Evolutionary conservation across 768 basidiomycete genomes (phyloP), one percentile per base, ranked within the genome.

Genomic region (Punctularia strigosozonata): DNA sequence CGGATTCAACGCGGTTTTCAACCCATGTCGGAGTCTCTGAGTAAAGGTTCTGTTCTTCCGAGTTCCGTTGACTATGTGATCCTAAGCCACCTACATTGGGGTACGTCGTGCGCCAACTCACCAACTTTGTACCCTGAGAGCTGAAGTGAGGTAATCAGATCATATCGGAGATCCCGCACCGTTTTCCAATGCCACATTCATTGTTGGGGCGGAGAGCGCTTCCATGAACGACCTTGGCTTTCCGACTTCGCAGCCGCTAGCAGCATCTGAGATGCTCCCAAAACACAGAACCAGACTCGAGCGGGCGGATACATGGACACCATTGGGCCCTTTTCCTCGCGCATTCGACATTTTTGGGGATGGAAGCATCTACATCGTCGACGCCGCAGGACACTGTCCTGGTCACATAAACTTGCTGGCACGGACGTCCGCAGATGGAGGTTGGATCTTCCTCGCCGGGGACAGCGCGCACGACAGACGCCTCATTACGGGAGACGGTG

Each of bases 41-140:
- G 41, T 10, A 68, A 65, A 36, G 76, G 75, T n/a, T 69, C 70
- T 0, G 25, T 68, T 3, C 43, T 52, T 3, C 66, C 73, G 1
- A 49, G 50, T 5, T 58, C 70, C 14, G 61, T 77, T 37, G 51
- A 63, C 19, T 59, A 59, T 5, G 62, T 75, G 30, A 60, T 66
- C 28, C 37, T 75, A 22, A 72, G 69, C 18, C 76, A 78, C 45
- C 47, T 68, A 26, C 74, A 77, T 46, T 76, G 64, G 49, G 75
- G n/a, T n/a, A n/a, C n/a, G n/a, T n/a, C n/a, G n/a, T n/a, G n/a
- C n/a, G n/a, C n/a, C n/a, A n/a, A n/a, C n/a, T n/a, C n/a, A n/a
- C n/a, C n/a, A n/a, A n/a, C n/a, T n/a, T n/a, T n/a, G n/a, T n/a
- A n/a, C n/a, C n/a, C n/a, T n/a, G n/a, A n/a, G n/a, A n/a, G n/a